Evolutionary conservation across 805 yeast genomes (phyloP).

Genomic region (Sporopachydermia quercuum): DNA sequence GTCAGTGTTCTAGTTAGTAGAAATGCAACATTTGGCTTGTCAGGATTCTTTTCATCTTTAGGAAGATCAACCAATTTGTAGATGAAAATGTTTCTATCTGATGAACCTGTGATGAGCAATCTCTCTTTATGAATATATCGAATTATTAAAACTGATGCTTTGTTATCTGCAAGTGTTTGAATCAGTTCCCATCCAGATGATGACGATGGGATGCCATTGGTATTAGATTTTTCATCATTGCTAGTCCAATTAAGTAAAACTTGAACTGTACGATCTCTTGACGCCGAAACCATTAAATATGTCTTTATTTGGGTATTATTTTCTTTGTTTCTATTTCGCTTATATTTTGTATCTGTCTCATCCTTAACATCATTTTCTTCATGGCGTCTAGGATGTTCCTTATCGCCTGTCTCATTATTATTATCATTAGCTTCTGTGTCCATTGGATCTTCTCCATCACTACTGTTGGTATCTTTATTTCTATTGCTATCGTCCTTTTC

Average conservation of each 20-base stretch:
- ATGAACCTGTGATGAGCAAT: slow-evolving; percentile 36
- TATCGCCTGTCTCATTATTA: slow-evolving; percentile 12
- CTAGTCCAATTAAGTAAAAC: slow-evolving; percentile 21
- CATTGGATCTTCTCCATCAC: slow-evolving; percentile 3
- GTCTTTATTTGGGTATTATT: too few species aligned
- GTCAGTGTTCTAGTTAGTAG: slow-evolving; percentile 32
- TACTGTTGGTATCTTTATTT: slow-evolving; percentile 1
- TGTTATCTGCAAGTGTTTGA: slow-evolving; percentile 47
- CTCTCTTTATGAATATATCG: slow-evolving; percentile 14
- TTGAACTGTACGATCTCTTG: slow-evolving; percentile 53
- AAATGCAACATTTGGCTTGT: too few species aligned
- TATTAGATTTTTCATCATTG: slow-evolving; percentile 7
- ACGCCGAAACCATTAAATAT: slow-evolving; percentile 33
- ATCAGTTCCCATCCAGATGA: slow-evolving; percentile 30
- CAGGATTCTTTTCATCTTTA: slow-evolving; percentile 10
- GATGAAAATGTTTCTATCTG: slow-evolving; percentile 45
- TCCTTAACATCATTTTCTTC: slow-evolving; percentile 29
- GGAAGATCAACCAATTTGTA: slow-evolving; percentile 24
- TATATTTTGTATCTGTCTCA: slow-evolving; percentile 8
- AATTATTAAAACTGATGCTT: slow-evolving; percentile 33
- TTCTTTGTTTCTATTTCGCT: slow-evolving; percentile 17
- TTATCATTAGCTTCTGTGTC: slow-evolving; percentile 10
- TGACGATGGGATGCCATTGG: slow-evolving; percentile 2
- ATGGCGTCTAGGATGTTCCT: slow-evolving; percentile 35
- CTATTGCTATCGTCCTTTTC: too few species aligned